Percentiles rank a stretch among this genome's conserved stretches.
Conservation (phyloP, 352 stramenopile genomes). For the Phytophthora hibernalis region DNA sequence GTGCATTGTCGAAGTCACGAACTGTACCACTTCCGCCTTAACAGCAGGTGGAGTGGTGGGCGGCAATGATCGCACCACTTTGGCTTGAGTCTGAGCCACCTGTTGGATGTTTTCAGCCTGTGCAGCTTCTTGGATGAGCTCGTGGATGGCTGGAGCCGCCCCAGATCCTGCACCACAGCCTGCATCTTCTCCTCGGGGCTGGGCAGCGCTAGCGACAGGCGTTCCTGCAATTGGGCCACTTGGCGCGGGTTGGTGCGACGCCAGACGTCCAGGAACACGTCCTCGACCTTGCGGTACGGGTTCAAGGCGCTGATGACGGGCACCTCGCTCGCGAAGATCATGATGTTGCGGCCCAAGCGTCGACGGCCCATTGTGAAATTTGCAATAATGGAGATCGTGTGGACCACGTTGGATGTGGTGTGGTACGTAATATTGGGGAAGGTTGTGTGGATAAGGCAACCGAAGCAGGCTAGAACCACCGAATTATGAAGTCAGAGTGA, state of each 20-base stretch:
- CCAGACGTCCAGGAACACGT: slow-evolving; percentile 84
- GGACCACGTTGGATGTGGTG: background rate
- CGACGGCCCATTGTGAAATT: slow-evolving; percentile 14
- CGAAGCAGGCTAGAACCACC: too few species aligned
- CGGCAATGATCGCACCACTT: slow-evolving; percentile 62
- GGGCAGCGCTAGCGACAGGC: slow-evolving; percentile 52
- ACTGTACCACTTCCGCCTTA: slow-evolving; percentile 76
- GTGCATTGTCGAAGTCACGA: slow-evolving; percentile 81
- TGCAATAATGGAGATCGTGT: slow-evolving; percentile 1
- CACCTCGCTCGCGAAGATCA: slow-evolving; percentile 90
- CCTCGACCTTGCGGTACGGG: slow-evolving; percentile 84
- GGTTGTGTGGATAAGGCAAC: too few species aligned
- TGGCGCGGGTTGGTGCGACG: slow-evolving; percentile 80
- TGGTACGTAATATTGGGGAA: background rate
- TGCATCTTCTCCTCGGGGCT: slow-evolving; percentile 67
- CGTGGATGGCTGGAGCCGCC: slow-evolving; percentile 54
- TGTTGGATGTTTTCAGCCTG: slow-evolving; percentile 51
- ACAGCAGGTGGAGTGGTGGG: slow-evolving; percentile 49
- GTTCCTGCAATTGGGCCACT: slow-evolving; percentile 50
- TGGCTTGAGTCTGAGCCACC: slow-evolving; percentile 48
- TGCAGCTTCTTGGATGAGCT: slow-evolving; percentile 63
- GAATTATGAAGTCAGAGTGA: background rate
- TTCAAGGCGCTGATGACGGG: slow-evolving; percentile 84
- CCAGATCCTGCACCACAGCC: slow-evolving; percentile 62
- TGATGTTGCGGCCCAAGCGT: slow-evolving; percentile 50